These are phyloP conservation scores for Fusarium subtropicale DNA, from an alignment of 2,329 filamentous ascomycete species.

Conservation along the genomic window DNA sequence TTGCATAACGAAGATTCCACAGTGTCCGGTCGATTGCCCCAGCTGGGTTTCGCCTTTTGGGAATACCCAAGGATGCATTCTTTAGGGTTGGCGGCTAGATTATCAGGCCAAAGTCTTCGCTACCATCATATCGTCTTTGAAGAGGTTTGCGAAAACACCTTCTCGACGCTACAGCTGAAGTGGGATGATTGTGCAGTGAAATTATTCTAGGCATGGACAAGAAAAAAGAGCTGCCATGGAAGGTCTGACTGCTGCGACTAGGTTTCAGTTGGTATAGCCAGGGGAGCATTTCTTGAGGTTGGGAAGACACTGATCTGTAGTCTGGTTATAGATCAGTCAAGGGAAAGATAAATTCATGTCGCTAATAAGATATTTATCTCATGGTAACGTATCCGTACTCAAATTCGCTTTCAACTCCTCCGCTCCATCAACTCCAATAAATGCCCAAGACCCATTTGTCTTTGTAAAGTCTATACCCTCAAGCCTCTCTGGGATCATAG, in stretches of 20 bases:
- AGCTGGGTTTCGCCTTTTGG: not conserved
- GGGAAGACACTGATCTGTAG: no score
- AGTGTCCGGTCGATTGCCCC: not conserved
- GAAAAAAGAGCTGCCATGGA: fast-evolving
- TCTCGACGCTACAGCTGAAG: not conserved
- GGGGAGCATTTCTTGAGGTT: not conserved
- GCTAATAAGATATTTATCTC: slow-evolving; percentile 41
- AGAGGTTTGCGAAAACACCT: no score
- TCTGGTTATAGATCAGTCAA: no score
- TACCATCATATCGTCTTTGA: no score
- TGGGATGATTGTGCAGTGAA: fast-evolving
- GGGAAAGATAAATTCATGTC: not conserved
- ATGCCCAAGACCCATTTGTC: slow-evolving; percentile 11
- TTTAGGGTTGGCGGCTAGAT: not conserved
- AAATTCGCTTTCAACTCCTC: not conserved
- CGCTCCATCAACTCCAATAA: slow-evolving; percentile 3
- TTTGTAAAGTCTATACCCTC: not conserved
- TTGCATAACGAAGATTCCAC: no score
- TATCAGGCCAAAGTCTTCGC: no score
- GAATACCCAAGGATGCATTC: fast-evolving
- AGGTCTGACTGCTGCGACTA: not conserved
- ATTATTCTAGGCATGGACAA: not conserved
- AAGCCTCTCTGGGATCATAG: not conserved
- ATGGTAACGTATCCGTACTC: slow-evolving; percentile 53
- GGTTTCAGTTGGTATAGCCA: not conserved